Conservation (phyloP, 2,329 filamentous ascomycete genomes). For the Colletotrichum scovillei region DNA sequence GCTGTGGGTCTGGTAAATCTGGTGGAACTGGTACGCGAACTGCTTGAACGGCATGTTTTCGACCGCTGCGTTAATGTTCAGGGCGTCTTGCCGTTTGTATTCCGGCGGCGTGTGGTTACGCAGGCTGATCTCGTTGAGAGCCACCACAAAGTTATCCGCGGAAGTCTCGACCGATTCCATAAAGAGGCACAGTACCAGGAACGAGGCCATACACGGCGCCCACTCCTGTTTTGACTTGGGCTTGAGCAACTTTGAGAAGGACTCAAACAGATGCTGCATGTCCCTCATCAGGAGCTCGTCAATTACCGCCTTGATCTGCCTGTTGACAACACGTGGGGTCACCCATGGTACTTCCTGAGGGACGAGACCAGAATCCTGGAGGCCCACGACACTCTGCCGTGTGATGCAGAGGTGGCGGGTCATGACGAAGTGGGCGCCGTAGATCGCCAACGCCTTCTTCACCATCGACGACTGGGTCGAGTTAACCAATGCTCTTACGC, state of each 20-base stretch:
- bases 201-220: slow-evolving; percentile 67
- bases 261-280: slow-evolving; percentile 62
- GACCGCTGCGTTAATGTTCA: slow-evolving; percentile 60
- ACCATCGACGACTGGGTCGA: slow-evolving; percentile 58
- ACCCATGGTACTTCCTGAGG: slow-evolving; percentile 56
- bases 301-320: slow-evolving; percentile 67
- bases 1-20: slow-evolving; percentile 68
- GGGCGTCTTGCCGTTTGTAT: slow-evolving; percentile 56
- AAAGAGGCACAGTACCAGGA: slow-evolving; percentile 67
- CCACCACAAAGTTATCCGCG: slow-evolving; percentile 62
- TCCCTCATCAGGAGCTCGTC: slow-evolving; percentile 66
- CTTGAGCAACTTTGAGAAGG: slow-evolving; percentile 65
- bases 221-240: slow-evolving; percentile 64
- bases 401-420: slow-evolving; percentile 66
- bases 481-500: not conserved
- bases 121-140: slow-evolving; percentile 61
- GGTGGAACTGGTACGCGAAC: slow-evolving; percentile 70
- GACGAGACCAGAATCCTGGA: slow-evolving; percentile 51
- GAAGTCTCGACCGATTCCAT: slow-evolving; percentile 68
- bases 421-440: slow-evolving; percentile 68
- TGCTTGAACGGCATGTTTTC: slow-evolving; percentile 71
- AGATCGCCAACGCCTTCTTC: slow-evolving; percentile 63
- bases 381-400: slow-evolving; percentile 50
- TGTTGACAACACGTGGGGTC: slow-evolving; percentile 65
- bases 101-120: slow-evolving; percentile 49